Base-by-base conservation (phyloP, 257 asterid genomes). In the Nicotiana obtusifolia region DNA sequence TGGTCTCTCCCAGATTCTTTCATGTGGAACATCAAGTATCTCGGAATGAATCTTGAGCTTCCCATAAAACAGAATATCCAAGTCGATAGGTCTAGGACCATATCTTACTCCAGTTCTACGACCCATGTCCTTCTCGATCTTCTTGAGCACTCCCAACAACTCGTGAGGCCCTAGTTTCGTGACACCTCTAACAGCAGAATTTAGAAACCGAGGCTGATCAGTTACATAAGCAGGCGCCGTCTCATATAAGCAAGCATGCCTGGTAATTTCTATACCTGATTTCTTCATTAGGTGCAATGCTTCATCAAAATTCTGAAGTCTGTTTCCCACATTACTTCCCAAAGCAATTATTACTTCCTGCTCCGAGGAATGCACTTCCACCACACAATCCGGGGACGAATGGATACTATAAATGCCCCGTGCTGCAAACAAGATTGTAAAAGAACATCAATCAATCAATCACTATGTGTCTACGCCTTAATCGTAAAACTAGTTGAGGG, bases 61-160 rank as follows among this genome's bases (percentile, higher is more conserved):
- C 35, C 99, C 99, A 1, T 94, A 94, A 64, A 95, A 94, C 90
- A 94, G 83, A 44, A 95, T 95, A 81, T 95, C 99, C 73, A 95
- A 88, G 85, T 94, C 99, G 47, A 95, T 92, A 15, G 97, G 99
- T 84, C 99, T 86, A 17, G 97, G 99, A 80, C 99, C 99, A 20
- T 92, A 95, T 85, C 97, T 83, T 73, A 95, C 91, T 82, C 97
- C 99, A 67, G 68, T 89, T 5, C 95, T 92, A 31, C 98, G 97
- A 9, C 99, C 99, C 96, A 95, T 81, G 64, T 91, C 97, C 90
- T 85, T 88, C 89, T 95, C 99, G 6, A 95, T 95, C 64, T 91
- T 94, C 90, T 94, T 95, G 44, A 95, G 89, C 3, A 56, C 80
- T 31, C 67, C 81, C 76, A 95, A 84, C 83, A 95, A 71, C 77